Conservation (phyloP, 345 rosid species). For the Rubroshorea leprosula region DNA sequence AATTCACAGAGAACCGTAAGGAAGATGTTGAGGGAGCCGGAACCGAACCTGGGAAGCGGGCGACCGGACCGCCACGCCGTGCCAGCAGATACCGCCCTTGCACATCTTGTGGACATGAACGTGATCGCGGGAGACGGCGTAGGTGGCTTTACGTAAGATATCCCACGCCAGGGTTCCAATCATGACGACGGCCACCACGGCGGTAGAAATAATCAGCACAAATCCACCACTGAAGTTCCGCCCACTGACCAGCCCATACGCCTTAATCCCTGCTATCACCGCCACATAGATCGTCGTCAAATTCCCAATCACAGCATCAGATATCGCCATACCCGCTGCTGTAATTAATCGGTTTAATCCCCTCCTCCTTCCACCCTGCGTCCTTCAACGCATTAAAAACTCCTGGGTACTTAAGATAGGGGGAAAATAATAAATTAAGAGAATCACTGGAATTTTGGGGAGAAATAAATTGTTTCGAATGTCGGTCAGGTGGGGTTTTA, state of each 20-base stretch:
- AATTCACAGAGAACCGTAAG: constrained; percentile 15
- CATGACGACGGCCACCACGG: constrained; percentile 56
- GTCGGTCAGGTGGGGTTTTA: not conserved
- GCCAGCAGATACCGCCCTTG: constrained; percentile 98
- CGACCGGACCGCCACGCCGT: constrained; percentile 88
- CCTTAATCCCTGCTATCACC: constrained; percentile 69
- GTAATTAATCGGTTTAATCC: too few relatives aligned
- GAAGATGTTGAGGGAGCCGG: constrained; percentile 63
- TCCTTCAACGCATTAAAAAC: too few relatives aligned
- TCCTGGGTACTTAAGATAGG: too few relatives aligned
- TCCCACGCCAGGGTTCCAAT: constrained; percentile 85
- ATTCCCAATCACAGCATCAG: constrained; percentile 78
- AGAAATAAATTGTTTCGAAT: too few relatives aligned
- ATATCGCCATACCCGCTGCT: constrained; percentile 61
- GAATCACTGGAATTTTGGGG: too few relatives aligned
- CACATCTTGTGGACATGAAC: constrained; percentile 58
- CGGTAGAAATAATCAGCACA: constrained; percentile 57
- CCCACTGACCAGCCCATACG: constrained; percentile 51
- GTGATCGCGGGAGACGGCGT: constrained; percentile 57
- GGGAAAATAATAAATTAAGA: too few relatives aligned
- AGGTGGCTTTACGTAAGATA: constrained; percentile 68
- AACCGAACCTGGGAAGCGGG: constrained; percentile 95
- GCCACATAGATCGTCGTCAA: constrained; percentile 81
- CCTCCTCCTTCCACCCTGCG: too few relatives aligned
- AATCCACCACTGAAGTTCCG: constrained; percentile 62